A percentile compares a stretch with the other conserved stretches of the same genome.
Conservation (phyloP, 1,284 basidiomycete genomes). For the Hymenochaete sp. region DNA sequence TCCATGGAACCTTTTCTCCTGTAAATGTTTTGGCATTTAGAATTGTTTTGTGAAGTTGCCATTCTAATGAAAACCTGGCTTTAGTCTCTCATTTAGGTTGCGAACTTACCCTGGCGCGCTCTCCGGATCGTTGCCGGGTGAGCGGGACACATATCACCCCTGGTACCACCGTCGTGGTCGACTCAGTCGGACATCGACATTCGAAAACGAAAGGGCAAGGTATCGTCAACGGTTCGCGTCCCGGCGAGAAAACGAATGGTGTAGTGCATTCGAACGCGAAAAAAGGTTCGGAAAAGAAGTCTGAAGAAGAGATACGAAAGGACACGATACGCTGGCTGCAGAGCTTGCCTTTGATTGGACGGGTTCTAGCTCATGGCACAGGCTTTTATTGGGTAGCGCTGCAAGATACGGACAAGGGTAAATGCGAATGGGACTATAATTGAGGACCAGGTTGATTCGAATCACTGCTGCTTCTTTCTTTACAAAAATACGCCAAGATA, state of each 20-base stretch:
- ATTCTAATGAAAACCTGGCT: neutral
- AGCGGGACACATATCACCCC: slow-evolving; percentile 20
- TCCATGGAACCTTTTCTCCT: slow-evolving; percentile 23
- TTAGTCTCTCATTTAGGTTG: slow-evolving; percentile 19
- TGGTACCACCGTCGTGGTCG: slow-evolving; percentile 20
- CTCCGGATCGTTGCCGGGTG: slow-evolving; percentile 16
- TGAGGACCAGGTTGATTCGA: no score
- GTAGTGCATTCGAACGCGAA: no score
- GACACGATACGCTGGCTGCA: slow-evolving; percentile 13
- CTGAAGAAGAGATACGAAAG: no score
- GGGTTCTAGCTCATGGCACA: slow-evolving; percentile 19
- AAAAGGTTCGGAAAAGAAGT: neutral
- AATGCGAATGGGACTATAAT: slow-evolving; percentile 20
- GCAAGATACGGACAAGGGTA: slow-evolving; percentile 17
- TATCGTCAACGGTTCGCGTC: neutral
- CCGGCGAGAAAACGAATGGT: neutral
- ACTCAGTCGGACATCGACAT: slow-evolving; percentile 13
- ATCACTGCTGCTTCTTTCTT: no score
- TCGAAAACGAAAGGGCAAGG: no score
- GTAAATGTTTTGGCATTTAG: slow-evolving; percentile 10
- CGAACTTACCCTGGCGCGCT: slow-evolving; percentile 18
- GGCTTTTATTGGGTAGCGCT: slow-evolving; percentile 22
- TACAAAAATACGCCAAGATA: no score
- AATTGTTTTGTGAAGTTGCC: neutral
- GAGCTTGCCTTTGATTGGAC: slow-evolving; percentile 18